Base-by-base conservation (phyloP, 140 eudicot genomes). In the Ambrosia hybrid region DNA sequence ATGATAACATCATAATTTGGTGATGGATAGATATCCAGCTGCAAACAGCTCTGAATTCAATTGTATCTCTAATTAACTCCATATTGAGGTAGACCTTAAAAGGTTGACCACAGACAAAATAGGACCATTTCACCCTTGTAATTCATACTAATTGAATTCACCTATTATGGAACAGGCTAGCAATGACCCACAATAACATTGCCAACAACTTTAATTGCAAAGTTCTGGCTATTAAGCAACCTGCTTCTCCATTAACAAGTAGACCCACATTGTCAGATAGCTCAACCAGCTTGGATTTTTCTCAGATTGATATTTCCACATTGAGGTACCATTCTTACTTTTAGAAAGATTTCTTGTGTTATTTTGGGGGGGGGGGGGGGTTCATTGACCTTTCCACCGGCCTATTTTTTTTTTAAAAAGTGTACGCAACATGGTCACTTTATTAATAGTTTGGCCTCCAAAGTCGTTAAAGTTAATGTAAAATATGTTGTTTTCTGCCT, bases 271-370 rank as follows among this genome's bases (percentile, higher is more conserved):
- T 68, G 74, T 73, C 83, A 30, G 78, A 79, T 52, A 78, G 90
- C 79, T 84, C 87, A 73, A 85, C 85, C 58, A 82, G 83, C 82
- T 67, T 91, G 93, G 96, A 86, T 85, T 91, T 88, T 83, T 91
- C 97, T 33, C 96, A 91, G 72, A 91, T 91, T 68, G 97, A 91
- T 38, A 82, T 91, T 63, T 70, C 87, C 70, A 76, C 89, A 13
- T 73, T 91, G 37, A 86, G 95, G 97, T 91, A 56, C 62, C 57
- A 34, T 59, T 70, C 1, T 53, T 39, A 60, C 64, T 45, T 63
- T 34, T 9, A 5, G 39, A 9, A 33, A 17, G 57, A 38, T 36
- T 53, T 70, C 13, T 30, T 30, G 55, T 49, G 34, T 56, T 7
- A 16, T 4, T 12, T 1, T 2, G 48, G 48, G 48, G 48, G 48